Conservation (phyloP, 179 eudicot genomes). For the Spergularia azorica region DNA sequence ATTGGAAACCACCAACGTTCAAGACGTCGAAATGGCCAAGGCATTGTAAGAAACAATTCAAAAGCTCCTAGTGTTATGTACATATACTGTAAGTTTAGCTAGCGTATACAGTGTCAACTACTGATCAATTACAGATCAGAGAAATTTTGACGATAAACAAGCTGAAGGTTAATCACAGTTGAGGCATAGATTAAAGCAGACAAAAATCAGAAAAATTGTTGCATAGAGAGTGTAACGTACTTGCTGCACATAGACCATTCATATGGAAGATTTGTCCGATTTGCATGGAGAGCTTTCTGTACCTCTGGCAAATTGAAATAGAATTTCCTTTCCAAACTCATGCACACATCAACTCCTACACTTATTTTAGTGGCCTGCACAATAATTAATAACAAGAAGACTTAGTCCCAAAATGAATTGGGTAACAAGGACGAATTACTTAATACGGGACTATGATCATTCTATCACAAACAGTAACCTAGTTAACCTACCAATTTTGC, state of each 20-base stretch:
- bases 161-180: too few relatives aligned
- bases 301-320: slow-evolving; percentile 95
- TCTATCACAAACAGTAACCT: neutral
- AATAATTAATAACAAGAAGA: neutral
- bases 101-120: too few relatives aligned
- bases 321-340: slow-evolving; percentile 67
- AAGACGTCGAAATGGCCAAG: too few relatives aligned
- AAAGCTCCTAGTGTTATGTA: too few relatives aligned
- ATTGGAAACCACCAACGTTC: too few relatives aligned
- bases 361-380: slow-evolving; percentile 89
- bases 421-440: too few relatives aligned
- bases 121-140: too few relatives aligned
- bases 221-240: slow-evolving; percentile 34
- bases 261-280: slow-evolving; percentile 81
- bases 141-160: too few relatives aligned
- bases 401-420: neutral
- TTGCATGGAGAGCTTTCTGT: slow-evolving; percentile 97
- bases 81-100: too few relatives aligned
- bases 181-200: neutral
- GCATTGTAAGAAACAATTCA: too few relatives aligned
- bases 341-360: slow-evolving; percentile 91
- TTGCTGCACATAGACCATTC: slow-evolving; percentile 87
- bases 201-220: slow-evolving; percentile 7
- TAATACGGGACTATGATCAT: neutral
- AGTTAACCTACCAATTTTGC: neutral